These are phyloP conservation scores for Colletotrichum spinosum DNA, from an alignment of 2,329 filamentous ascomycete species.

Conservation along the genomic window DNA sequence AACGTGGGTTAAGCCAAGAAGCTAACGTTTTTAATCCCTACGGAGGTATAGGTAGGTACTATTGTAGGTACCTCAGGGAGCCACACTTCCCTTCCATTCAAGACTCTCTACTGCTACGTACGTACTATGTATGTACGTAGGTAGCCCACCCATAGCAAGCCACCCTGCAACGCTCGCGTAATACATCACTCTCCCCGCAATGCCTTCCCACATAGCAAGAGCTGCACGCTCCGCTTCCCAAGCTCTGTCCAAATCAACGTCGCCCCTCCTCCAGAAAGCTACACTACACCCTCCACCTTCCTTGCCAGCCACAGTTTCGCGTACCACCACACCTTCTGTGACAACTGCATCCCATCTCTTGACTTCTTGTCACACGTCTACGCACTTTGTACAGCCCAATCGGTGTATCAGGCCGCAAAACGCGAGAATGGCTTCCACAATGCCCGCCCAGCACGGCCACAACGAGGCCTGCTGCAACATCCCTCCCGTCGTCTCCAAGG, in stretches of 20 bases:
- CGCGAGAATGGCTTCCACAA: constrained; percentile 57
- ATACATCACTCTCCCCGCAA: not conserved
- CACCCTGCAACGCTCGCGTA: no score
- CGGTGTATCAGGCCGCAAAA: constrained; percentile 17
- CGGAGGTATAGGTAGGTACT: no score
- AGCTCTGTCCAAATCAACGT: constrained; percentile 10
- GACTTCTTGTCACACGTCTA: not conserved
- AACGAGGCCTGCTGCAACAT: constrained; percentile 69
- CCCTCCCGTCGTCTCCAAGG: constrained; percentile 66
- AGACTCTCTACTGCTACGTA: no score
- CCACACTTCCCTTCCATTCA: not conserved
- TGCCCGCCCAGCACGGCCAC: constrained; percentile 65
- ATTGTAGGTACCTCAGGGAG: no score
- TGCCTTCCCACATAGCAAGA: constrained; percentile 23
- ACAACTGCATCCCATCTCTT: constrained; percentile 12
- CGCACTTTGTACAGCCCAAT: not conserved
- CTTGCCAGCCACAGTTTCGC: constrained; percentile 12
- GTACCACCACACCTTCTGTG: constrained; percentile 7
- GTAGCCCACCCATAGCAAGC: constrained; percentile 1
- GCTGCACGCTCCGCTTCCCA: constrained; percentile 28
- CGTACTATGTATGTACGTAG: not conserved
- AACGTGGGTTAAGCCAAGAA: no score
- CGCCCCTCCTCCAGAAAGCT: constrained; percentile 10
- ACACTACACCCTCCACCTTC: constrained; percentile 1
- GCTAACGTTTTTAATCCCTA: no score